Conservation (phyloP, 176 grass and related monocot species). For the Melocanna baccifera region DNA sequence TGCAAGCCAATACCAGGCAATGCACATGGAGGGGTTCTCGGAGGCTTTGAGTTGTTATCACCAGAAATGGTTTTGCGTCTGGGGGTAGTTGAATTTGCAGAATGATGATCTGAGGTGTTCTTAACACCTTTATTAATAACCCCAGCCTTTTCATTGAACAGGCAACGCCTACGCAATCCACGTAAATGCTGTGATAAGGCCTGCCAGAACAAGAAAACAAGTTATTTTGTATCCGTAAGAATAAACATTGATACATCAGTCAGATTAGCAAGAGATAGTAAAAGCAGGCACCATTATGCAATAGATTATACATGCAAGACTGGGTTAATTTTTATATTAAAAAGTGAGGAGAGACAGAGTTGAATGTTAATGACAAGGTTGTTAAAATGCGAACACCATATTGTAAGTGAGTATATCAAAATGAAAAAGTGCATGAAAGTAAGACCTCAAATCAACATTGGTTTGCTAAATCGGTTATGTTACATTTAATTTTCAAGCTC, state of each 20-base stretch:
- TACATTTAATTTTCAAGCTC: background rate
- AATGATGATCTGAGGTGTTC: constrained; percentile 26
- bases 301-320: constrained; percentile 8
- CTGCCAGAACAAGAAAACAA: constrained; percentile 44
- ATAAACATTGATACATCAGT: constrained; percentile 12
- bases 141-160: constrained; percentile 75
- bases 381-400: constrained; percentile 1
- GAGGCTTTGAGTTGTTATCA: constrained; percentile 50
- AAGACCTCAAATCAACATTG: constrained; percentile 17
- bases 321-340: background rate
- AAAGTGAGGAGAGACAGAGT: background rate
- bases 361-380: constrained; percentile 5
- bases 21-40: constrained; percentile 49
- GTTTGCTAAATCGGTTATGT: background rate
- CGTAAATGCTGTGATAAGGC: constrained; percentile 64
- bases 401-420: constrained; percentile 9
- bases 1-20: constrained; percentile 99
- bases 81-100: constrained; percentile 48
- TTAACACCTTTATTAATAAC: constrained; percentile 31
- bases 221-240: background rate
- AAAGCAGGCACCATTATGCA: background rate
- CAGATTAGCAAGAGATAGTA: background rate
- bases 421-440: background rate
- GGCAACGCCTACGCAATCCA: constrained; percentile 76
- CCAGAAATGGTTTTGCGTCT: constrained; percentile 51